A percentile compares a stretch with the other conserved stretches of the same genome.
Evolutionary conservation across 495 filamentous ascomycete genomes (phyloP).

Genomic region (Viridothelium virens): DNA sequence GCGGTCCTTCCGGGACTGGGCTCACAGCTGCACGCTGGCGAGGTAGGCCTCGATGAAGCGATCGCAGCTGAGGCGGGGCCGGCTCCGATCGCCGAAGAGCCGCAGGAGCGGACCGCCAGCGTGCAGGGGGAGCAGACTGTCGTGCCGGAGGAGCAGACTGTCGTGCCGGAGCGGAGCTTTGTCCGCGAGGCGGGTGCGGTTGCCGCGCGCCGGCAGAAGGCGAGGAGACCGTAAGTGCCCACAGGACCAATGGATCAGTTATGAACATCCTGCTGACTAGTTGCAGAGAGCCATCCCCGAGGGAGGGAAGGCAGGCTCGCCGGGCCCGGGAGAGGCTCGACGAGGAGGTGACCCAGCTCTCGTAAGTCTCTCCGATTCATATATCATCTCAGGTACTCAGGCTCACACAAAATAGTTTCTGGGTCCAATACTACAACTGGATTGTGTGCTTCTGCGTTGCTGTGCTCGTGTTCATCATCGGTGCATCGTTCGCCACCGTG

Average conservation of each 20-base stretch:
- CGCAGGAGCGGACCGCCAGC: neutral
- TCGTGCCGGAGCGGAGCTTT: neutral
- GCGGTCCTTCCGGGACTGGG: neutral
- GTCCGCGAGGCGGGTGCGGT: neutral
- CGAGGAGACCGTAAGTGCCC: no score
- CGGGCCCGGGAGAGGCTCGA: neutral
- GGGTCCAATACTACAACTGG: neutral
- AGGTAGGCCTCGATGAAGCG: neutral
- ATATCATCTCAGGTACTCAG: neutral
- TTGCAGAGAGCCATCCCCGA: neutral
- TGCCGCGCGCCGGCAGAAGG: neutral
- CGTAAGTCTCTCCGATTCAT: neutral
- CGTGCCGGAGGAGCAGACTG: neutral
- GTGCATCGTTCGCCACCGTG: neutral
- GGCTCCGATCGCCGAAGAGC: neutral
- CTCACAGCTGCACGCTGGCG: neutral
- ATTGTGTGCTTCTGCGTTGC: neutral
- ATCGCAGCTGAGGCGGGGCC: neutral
- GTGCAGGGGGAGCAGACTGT: neutral
- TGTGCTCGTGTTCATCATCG: neutral
- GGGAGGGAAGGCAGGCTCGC: no score
- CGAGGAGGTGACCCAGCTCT: neutral
- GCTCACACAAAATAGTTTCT: neutral
- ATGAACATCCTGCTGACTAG: neutral
- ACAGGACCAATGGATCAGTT: neutral